phyloP scores from a whole-genome alignment of 1,284 basidiomycete genomes.

The Marasmius oreades region DNA sequence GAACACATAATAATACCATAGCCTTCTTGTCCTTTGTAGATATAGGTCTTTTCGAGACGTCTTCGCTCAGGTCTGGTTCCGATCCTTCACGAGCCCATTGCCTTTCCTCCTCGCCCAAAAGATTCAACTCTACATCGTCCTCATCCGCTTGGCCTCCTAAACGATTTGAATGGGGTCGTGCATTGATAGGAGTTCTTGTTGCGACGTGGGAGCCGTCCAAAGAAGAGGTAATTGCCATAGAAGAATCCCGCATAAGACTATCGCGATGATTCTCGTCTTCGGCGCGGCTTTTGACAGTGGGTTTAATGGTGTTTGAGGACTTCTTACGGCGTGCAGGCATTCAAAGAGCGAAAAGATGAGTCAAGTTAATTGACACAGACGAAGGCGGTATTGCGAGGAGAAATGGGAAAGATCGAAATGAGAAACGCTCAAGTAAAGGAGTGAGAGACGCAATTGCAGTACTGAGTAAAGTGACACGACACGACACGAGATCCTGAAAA shows the following conservation, averaged over 20 bases:
- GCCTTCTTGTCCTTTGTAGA: slow-evolving; percentile 79
- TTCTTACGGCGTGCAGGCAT: slow-evolving; percentile 31
- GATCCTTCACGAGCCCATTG: slow-evolving; percentile 41
- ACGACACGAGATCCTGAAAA: neutral
- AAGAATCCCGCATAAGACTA: slow-evolving; percentile 26
- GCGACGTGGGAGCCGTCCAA: slow-evolving; percentile 62
- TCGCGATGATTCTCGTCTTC: slow-evolving; percentile 33
- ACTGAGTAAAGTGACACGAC: neutral
- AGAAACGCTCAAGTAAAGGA: neutral
- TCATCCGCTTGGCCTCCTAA: slow-evolving; percentile 33
- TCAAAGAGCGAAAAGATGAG: slow-evolving; percentile 7
- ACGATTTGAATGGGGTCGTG: slow-evolving; percentile 25
- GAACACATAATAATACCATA: slow-evolving; percentile 82
- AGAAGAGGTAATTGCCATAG: slow-evolving; percentile 41
- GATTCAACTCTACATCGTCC: slow-evolving; percentile 62
- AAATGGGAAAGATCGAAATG: neutral
- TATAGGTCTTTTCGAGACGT: slow-evolving; percentile 45
- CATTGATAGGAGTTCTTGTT: slow-evolving; percentile 57
- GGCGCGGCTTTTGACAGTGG: slow-evolving; percentile 18
- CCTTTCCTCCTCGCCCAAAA: slow-evolving; percentile 59
- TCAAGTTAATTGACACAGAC: neutral
- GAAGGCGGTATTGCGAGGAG: neutral
- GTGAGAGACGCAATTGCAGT: neutral
- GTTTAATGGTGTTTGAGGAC: slow-evolving; percentile 21
- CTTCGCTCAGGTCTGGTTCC: slow-evolving; percentile 30